Conservation (phyloP, 257 asterid genomes). For the Voacanga thouarsii region DNA sequence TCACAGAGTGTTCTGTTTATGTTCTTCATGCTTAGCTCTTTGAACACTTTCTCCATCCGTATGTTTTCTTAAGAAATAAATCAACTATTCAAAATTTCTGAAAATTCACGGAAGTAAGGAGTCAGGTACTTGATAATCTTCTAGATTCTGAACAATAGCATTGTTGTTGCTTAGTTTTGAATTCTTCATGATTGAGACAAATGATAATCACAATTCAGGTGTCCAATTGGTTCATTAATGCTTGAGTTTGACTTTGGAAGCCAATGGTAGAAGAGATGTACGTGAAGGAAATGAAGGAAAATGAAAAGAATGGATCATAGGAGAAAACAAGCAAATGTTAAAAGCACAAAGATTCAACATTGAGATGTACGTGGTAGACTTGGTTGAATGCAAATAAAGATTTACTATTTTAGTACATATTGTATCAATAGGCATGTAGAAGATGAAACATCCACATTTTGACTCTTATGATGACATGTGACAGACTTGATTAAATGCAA, state of each 20-base stretch:
- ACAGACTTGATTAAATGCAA: too few species aligned
- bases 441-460: too few species aligned
- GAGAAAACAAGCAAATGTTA: slow-evolving; percentile 46
- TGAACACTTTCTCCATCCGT: slow-evolving; percentile 98
- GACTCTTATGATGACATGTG: not conserved
- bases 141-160: not conserved
- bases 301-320: slow-evolving; percentile 57
- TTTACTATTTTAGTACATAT: too few species aligned
- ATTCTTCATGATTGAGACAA: too few species aligned
- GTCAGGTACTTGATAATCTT: slow-evolving; percentile 57
- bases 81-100: not conserved
- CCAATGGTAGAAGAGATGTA: slow-evolving; percentile 99
- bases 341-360: slow-evolving; percentile 47
- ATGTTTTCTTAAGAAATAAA: slow-evolving; percentile 11
- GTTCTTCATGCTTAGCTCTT: slow-evolving; percentile 98
- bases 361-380: not conserved
- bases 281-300: slow-evolving; percentile 76
- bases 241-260: slow-evolving; percentile 96
- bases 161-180: not conserved
- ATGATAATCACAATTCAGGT: slow-evolving; percentile 45
- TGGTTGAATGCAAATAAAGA: too few species aligned
- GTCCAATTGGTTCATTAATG: slow-evolving; percentile 97
- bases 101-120: slow-evolving; percentile 33
- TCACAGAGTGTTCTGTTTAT: slow-evolving; percentile 89
- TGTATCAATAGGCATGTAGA: too few species aligned